Evolutionary conservation across 768 basidiomycete species (phyloP), one percentile per base, ranked within the genome.

Genomic region (Pholiota molesta): DNA sequence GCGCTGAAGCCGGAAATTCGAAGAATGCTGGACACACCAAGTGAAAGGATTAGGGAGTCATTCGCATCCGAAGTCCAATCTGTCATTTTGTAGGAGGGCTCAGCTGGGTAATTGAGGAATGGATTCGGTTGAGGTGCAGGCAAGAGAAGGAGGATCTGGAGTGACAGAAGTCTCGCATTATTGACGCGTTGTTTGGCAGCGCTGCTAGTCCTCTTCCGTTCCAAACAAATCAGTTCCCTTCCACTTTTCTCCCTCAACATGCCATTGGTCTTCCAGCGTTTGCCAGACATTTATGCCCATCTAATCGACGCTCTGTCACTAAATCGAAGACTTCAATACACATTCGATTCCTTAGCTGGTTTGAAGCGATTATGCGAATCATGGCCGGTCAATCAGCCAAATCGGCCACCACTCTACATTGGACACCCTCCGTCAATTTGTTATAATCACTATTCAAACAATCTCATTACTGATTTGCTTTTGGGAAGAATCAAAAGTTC

Each of bases 1-100:
- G 29, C 35, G 37, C 33, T 19, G 10, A 29, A 35, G 28, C 11
- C 23, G 17, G 59, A 52, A 26, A 49, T 8, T 56, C 49, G 9
- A 11, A 51, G 4, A 37, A 33, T 47, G 31, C 11, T 23, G 5
- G 10, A 57, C 74, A 78, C 62, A 95, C 95, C 89, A 31, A 97
- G 77, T 55, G 89, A 90, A 35, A 97, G 79, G 8, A 78, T 79
- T 10, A 97, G 77, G 0, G 90, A 91, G 61, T 92, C 85, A 71
- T 89, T 94, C 33, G 94, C 87, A 75, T 92, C 85, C 6, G 84
- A 74, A 0, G 94, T 89, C 93, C 94, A 97, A 68, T 87, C 85
- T 28, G 81, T 65, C 83, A 83, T 84, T 17, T 57, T 53, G 19
- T 39, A 33, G 1, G 5, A 23, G 29, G 11, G 3, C 9, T 8